Evolutionary conservation across 306 rosid species (phyloP), one percentile per base, ranked within the genome.

Genomic region (Sicyos baderoa): DNA sequence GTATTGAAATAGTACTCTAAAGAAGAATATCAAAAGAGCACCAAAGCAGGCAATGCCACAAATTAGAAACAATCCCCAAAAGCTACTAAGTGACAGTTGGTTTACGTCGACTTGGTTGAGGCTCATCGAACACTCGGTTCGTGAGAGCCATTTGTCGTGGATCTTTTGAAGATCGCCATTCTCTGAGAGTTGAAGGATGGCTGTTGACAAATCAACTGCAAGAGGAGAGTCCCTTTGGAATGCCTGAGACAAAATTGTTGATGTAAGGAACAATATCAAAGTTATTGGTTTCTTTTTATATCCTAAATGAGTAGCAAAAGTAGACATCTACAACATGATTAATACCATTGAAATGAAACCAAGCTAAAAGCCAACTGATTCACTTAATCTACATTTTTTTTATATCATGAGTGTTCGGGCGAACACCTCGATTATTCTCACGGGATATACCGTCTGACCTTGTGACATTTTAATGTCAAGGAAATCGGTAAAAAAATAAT

Each of bases 211-310:
- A 75, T 91, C 97, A 13, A 81, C 85, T 12, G 97, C 94, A 22
- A 91, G 90, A 59, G 96, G 96, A 81, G 94, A 88, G 81, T 91
- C 97, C 85, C 94, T 86, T 76, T 82, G 96, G 76, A 91, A 88
- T 56, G 95, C 96, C 96, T 87, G 82, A 53, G 44, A 65, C 74
- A n/a, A n/a, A 47, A 1, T n/a, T n/a, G 14, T 42, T 60, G 71
- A 72, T 45, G 44, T 57, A 35, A 27, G 29, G 29, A 52, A 71
- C 70, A 58, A 23, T 40, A 29, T 52, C 23, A 54, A 4, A n/a
- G n/a, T 35, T 15, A 56, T 23, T 56, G 61, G 37, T 22, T 23
- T 56, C 37, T 56, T 9, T 23, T 22, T 3, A 14, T 11, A 14
- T 58, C 19, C 21, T 7, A 27, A 29, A 57, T 57, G 11, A 25